Evolutionary conservation across 306 rosid genomes (phyloP), one percentile per base, ranked within the genome.

Genomic region (Echinosophora koreensis): DNA sequence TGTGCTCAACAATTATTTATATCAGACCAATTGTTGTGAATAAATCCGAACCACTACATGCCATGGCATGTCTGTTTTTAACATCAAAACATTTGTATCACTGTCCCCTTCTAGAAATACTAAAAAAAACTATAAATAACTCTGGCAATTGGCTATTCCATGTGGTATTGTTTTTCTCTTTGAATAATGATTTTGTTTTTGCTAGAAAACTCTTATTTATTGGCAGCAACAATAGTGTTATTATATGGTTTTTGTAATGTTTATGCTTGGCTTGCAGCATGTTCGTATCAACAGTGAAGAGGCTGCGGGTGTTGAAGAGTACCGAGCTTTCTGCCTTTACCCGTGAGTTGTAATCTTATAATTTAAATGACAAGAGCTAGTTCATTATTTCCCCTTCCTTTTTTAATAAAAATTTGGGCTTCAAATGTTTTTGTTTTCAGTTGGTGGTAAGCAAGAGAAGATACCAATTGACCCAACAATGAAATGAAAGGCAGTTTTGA

Each of bases 251-350:
- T 37, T 49, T 77, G 5, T 44, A 12, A 8, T 27, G 16, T 59
- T 17, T 80, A 35, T 80, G 15, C 50, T 81, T 82, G 83, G 85
- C n/a, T n/a, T n/a, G n/a, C 91, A 96, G 99, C 75, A 96, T 96
- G 99, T 96, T 96, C 66, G 85, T 87, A 32, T 91, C 93, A 7
- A 93, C 97, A 0, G 96, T 88, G 84, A 93, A 89, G 94, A 89
- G 99, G 94, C 87, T 96, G 80, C 90, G 98, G 0, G 98, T 96
- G 78, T 80, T 96, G 82, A 96, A 96, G 90, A 92, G 93, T 81
- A 82, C 98, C 37, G 99, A 96, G 67, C 91, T 96, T 71, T 86
- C 98, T 78, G 81, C 93, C 8, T 84, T 93, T 79, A 85, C 93
- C 70, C 84, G 99, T 92, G 84, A 92, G 99, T 89, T 79, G 34